Conservation (phyloP, 2,329 filamentous ascomycete genomes). For the Claviceps maximensis region DNA sequence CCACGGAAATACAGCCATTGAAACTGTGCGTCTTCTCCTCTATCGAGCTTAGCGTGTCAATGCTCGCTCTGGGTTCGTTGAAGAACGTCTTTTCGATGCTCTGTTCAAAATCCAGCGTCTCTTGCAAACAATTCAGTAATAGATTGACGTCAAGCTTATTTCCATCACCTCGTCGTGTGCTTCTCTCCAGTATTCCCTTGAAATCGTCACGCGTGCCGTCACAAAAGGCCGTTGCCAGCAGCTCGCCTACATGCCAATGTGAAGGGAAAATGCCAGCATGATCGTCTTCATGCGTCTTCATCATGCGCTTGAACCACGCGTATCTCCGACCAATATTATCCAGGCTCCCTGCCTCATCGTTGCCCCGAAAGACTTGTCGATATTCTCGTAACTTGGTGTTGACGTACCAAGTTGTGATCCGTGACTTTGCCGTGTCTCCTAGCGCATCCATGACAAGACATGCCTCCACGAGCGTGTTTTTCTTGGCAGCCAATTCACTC, state of each 20-base stretch:
- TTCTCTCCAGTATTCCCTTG: slow-evolving; percentile 79
- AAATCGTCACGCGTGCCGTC: slow-evolving; percentile 94
- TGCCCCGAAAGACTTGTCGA: slow-evolving; percentile 85
- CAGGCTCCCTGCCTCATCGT: slow-evolving; percentile 87
- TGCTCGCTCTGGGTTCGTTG: slow-evolving; percentile 60
- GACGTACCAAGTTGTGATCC: slow-evolving; percentile 91
- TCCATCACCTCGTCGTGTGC: slow-evolving; percentile 65
- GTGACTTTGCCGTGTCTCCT: slow-evolving; percentile 69
- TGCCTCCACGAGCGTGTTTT: slow-evolving; percentile 65
- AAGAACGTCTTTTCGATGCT: slow-evolving; percentile 74
- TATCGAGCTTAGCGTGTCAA: slow-evolving; percentile 74
- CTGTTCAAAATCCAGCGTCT: slow-evolving; percentile 95
- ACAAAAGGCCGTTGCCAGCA: slow-evolving; percentile 82
- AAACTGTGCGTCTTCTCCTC: slow-evolving; percentile 69
- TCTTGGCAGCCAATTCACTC: slow-evolving; percentile 60
- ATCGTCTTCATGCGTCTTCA: slow-evolving; percentile 92
- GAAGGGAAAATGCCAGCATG: slow-evolving; percentile 78
- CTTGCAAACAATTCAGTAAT: slow-evolving; percentile 76
- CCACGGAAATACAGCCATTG: slow-evolving; percentile 83
- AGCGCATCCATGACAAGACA: slow-evolving; percentile 91
- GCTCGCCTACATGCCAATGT: slow-evolving; percentile 82
- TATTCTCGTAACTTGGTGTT: slow-evolving; percentile 96
- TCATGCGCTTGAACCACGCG: slow-evolving; percentile 90
- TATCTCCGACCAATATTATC: slow-evolving; percentile 95
- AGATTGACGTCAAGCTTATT: slow-evolving; percentile 81